These are phyloP conservation scores for Suillus occidentalis DNA, from an alignment of 768 basidiomycete genomes.

Conservation along the genomic window DNA sequence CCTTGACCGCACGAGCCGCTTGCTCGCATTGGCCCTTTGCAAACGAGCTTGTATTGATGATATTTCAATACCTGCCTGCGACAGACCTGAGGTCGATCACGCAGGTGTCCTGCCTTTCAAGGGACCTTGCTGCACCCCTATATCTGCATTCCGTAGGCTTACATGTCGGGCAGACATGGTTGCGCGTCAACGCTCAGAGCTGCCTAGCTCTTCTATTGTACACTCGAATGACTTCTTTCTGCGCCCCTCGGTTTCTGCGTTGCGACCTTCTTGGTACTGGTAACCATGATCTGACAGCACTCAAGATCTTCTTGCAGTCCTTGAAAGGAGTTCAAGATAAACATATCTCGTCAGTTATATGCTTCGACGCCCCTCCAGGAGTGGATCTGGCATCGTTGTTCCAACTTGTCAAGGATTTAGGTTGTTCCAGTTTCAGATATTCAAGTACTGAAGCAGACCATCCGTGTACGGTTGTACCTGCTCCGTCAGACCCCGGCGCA, in stretches of 20 bases:
- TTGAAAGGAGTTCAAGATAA: not conserved
- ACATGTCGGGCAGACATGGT: not conserved
- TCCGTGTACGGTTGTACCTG: not conserved
- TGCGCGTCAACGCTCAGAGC: not conserved
- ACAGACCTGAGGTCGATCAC: not conserved
- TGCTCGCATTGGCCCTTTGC: not conserved
- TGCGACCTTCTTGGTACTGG: not conserved
- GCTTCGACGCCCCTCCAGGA: not conserved
- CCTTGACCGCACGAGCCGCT: not conserved
- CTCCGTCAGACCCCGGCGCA: not conserved
- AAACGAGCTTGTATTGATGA: not conserved
- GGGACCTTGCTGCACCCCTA: not conserved
- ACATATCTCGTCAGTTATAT: not conserved
- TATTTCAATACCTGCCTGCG: not conserved
- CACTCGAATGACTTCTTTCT: not conserved
- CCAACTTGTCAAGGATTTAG: not conserved
- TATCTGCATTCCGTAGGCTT: not conserved
- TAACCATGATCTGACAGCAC: not conserved
- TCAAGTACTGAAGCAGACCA: not conserved
- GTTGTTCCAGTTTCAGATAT: not conserved
- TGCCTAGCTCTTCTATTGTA: constrained; percentile 3
- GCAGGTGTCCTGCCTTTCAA: not conserved
- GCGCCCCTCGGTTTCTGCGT: not conserved
- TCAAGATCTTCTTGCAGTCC: constrained; percentile 1
- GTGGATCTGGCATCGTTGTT: not conserved